Evolutionary conservation across 495 filamentous ascomycete species (phyloP), one percentile per base, ranked within the genome.

Genomic region (Penicillium goetzii): DNA sequence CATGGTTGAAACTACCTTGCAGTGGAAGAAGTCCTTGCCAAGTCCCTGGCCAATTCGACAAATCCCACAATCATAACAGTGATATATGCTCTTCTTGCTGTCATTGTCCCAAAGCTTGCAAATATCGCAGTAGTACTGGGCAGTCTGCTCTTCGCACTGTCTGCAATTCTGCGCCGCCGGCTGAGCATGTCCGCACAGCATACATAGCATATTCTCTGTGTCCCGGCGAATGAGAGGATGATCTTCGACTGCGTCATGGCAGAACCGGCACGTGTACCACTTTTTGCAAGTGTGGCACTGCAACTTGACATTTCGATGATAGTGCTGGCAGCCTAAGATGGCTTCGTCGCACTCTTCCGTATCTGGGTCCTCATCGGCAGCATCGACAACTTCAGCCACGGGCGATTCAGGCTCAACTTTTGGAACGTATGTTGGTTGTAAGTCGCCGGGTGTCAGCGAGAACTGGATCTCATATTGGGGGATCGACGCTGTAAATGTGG

Each of bases 21-120:
- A 99, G 74, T 99, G 95, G 72, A 92, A 90, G 71, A 93, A 98
- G 69, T 98, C 96, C 74, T 97, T 97, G 2, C 96, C 96, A 51
- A 99, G 78, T 8, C 95, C 95, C 74, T 90, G 86, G 10, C 95
- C 95, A 50, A 94, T 88, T 59, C 95, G 84, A 72, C 95, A 99
- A 65, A 99, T 95, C 1, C 95, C 95, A 78, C 95, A 99, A 71
- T 98, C 95, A 68, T 88, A 83, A 75, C 95, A 99, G 74, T 99
- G 95, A 70, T 99, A 99, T 49, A 97, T 97, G 68, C 89, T 89
- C 75, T 96, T 97, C 65, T 88, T 87, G 38, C 86, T 83, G 67
- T 97, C 92, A 68, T 98, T 90, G 72, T 97, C 93, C 96, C 96
- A 99, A 2, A 99, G 81, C 75, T 97, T 97, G 83, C 95, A 98